phyloP scores from a whole-genome alignment of 306 rosid genomes.

The Delonix regia region DNA sequence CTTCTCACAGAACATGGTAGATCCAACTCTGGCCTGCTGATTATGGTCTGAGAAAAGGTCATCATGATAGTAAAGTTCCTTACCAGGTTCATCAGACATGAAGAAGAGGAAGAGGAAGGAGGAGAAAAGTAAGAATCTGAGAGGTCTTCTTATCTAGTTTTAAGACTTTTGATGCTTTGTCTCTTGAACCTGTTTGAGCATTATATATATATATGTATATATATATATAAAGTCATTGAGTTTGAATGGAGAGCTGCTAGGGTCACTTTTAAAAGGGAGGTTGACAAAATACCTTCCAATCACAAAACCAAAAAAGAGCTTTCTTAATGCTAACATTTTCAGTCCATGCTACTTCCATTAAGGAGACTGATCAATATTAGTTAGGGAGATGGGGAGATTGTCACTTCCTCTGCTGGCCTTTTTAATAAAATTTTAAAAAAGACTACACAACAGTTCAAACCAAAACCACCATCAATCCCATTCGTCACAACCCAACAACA shows the following conservation, averaged over 20 bases:
- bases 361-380: conserved; percentile 51
- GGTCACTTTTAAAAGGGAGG: conserved; percentile 76
- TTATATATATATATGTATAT: neutral
- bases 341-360: conserved; percentile 50
- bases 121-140: conserved; percentile 2
- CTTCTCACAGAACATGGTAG: conserved; percentile 42
- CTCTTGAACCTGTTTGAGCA: conserved; percentile 34
- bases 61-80: conserved; percentile 55
- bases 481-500: neutral
- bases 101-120: conserved; percentile 31
- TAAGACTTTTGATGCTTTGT: conserved; percentile 11
- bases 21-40: conserved; percentile 8
- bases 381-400: conserved; percentile 39
- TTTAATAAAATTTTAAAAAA: conserved; percentile 23
- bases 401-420: conserved; percentile 3
- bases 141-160: neutral
- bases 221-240: conserved; percentile 48
- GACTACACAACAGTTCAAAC: neutral
- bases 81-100: conserved; percentile 67
- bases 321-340: conserved; percentile 62
- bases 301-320: conserved; percentile 59
- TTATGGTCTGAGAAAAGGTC: conserved; percentile 44
- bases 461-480: neutral
- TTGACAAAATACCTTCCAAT: conserved; percentile 85
- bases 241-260: conserved; percentile 60